Base-by-base conservation (phyloP, 1,284 basidiomycete genomes). In the Malassezia brasiliensis region DNA sequence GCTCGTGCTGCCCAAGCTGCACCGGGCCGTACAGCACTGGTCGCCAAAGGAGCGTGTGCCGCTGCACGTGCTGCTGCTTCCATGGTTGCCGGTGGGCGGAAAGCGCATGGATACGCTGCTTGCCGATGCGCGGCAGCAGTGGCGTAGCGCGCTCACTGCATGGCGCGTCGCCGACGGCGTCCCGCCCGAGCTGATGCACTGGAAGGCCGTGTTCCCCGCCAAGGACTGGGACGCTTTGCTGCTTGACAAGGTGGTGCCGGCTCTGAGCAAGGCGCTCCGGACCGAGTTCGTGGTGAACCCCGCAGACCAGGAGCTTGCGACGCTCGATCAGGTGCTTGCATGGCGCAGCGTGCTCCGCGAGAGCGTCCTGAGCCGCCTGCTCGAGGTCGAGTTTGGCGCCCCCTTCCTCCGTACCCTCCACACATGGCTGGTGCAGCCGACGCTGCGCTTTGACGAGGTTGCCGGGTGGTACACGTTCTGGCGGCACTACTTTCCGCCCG, bases 371-470 rank as follows among this genome's bases (percentile, higher is more conserved):
- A 50, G 52, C 19, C 56, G 64, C 7, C 36, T 68, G 38, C 46
- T 67, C 5, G 85, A 91, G 72, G 80, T 81, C 8, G 89, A 90
- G 67, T 93, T 98, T 78, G 94, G 96, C 81, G 87, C 88, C 2
- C 90, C 91, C 71, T 98, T 90, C 90, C 80, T 98, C 47, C 83
- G 88, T 40, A 83, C 87, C n/a, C 77, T 99, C 35, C 85, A 90
- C 68, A 76, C 87, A 38, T 96, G 91, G 94, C 83, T 98, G 50
- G 80, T 85, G 11, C 86, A 89, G 72, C 85, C 88, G 0, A 80
- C 78, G 28, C 85, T 85, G 65, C 89, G 84, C 75, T 84, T 87
- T 64, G 87, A 85, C 63, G 89, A 98, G 75, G 87, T 98, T 4
- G 87, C 86, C 1, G 82, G 85, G 59, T 96, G 94, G 93, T 82